A percentile compares a stretch with the other conserved stretches of the same genome.
These are phyloP conservation scores for Quercus alba DNA, from an alignment of 306 rosid species.

Conservation along the genomic window DNA sequence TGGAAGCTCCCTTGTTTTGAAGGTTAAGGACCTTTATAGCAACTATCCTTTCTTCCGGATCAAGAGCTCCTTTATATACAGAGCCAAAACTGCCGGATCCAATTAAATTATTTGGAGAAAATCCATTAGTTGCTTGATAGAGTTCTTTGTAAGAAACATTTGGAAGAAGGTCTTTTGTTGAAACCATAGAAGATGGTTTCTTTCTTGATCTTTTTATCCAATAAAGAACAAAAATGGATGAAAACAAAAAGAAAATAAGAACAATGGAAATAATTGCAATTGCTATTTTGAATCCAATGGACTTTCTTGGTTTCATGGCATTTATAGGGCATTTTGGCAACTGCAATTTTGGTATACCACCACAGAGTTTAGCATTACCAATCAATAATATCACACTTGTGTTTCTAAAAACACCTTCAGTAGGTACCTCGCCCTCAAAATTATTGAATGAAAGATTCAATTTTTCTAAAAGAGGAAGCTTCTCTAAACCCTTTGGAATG, in stretches of 20 bases:
- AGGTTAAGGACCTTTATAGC: constrained; percentile 33
- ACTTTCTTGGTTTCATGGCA: constrained; percentile 9
- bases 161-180: not conserved
- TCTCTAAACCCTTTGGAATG: constrained; percentile 27
- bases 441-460: constrained; percentile 41
- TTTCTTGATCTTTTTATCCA: constrained; percentile 2
- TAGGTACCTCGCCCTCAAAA: constrained; percentile 43
- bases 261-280: not conserved
- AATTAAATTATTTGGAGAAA: not conserved
- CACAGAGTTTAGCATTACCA: constrained; percentile 20
- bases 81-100: constrained; percentile 17
- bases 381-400: not conserved
- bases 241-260: constrained; percentile 3
- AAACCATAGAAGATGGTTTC: not conserved
- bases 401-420: constrained; percentile 25
- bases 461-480: not conserved
- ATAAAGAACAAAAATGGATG: not conserved
- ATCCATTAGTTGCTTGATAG: no score
- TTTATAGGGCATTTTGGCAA: constrained; percentile 3
- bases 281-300: constrained; percentile 3
- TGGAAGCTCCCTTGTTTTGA: constrained; percentile 20
- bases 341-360: not conserved
- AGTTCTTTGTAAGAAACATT: not conserved
- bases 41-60: constrained; percentile 1
- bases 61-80: constrained; percentile 27